These are phyloP conservation scores for Fibroporia radiculosa DNA, from an alignment of 768 basidiomycete species.

Conservation along the genomic window DNA sequence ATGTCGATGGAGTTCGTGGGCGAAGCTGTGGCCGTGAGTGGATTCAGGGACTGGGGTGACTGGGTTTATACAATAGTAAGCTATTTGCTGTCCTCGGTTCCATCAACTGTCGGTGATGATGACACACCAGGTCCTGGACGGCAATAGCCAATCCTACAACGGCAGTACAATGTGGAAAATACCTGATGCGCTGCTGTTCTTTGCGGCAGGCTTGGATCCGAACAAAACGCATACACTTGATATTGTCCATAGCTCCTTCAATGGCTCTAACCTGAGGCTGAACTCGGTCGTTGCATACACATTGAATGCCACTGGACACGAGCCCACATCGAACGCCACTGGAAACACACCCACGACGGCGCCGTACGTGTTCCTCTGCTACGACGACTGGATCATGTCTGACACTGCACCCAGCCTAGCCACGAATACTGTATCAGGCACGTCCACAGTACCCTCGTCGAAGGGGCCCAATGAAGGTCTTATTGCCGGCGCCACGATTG, in stretches of 20 bases:
- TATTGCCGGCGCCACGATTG: conserved; percentile 14
- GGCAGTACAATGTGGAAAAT: conserved; percentile 35
- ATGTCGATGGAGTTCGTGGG: conserved; percentile 38
- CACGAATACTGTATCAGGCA: not conserved
- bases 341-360: not conserved
- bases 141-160: conserved; percentile 28
- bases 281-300: conserved; percentile 11
- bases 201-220: conserved; percentile 49
- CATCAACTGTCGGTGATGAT: conserved; percentile 41
- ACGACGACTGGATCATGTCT: not conserved
- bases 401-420: not conserved
- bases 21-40: conserved; percentile 10
- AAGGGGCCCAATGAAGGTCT: no score
- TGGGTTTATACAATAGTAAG: conserved; percentile 22
- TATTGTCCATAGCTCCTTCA: conserved; percentile 46
- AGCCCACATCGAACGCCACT: not conserved
- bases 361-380: not conserved
- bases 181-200: conserved; percentile 48
- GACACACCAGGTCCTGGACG: conserved; percentile 40
- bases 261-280: conserved; percentile 14
- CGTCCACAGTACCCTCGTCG: no score
- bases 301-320: not conserved
- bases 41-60: conserved; percentile 17
- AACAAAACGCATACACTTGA: conserved; percentile 37
- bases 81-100: conserved; percentile 36